Percentiles rank a stretch among this genome's conserved stretches.
Evolutionary conservation across 148 eudicot genomes (phyloP).

Genomic region (Limonium bicolor): DNA sequence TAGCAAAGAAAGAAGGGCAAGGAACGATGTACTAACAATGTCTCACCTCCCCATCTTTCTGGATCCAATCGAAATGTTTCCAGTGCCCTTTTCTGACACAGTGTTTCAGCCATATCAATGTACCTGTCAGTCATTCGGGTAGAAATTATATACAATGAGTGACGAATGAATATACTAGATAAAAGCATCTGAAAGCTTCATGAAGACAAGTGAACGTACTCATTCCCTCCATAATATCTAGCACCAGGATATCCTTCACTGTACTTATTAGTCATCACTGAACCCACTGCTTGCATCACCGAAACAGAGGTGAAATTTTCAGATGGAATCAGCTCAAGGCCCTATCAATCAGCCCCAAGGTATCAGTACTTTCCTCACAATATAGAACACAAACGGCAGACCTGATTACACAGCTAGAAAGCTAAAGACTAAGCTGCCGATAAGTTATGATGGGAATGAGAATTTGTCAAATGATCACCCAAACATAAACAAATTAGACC

Average conservation of each 20-base stretch:
- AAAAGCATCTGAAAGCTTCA: neutral
- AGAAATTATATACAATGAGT: neutral
- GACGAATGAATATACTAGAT: no score
- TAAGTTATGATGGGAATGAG: neutral
- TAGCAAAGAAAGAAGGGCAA: no score
- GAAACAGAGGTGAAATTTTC: conserved; percentile 92
- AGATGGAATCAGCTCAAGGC: conserved; percentile 91
- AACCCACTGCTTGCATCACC: conserved; percentile 99
- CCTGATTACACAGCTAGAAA: neutral
- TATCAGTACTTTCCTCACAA: neutral
- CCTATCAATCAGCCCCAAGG: conserved; percentile 24
- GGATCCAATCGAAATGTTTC: conserved; percentile 96
- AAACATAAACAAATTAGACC: neutral
- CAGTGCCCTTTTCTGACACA: conserved; percentile 93
- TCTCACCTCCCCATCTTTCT: conserved; percentile 88
- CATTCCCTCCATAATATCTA: conserved; percentile 98
- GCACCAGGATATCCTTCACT: conserved; percentile 99
- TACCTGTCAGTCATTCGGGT: conserved; percentile 26
- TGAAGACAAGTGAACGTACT: conserved; percentile 34
- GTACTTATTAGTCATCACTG: conserved; percentile 97
- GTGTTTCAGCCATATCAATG: conserved; percentile 92
- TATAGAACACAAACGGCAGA: neutral
- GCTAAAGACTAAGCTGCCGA: neutral
- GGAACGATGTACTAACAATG: neutral
- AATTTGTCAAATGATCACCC: neutral